Conservation (phyloP, 2,329 filamentous ascomycete species). For the Exophiala xenobiotica region DNA sequence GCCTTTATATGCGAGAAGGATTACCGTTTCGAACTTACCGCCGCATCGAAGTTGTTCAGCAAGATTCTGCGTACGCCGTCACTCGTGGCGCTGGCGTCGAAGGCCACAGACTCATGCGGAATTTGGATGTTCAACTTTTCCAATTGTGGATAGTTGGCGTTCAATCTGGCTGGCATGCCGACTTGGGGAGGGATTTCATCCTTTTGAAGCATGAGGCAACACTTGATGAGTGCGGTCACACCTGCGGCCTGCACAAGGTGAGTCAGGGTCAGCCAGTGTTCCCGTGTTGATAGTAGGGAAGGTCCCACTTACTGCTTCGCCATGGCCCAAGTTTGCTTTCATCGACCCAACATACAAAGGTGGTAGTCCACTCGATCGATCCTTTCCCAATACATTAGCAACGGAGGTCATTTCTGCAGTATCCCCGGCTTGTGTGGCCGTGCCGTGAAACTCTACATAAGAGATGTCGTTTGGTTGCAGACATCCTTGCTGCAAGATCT, state of each 20-base stretch:
- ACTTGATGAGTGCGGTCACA: constrained; percentile 57
- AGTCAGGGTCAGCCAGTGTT: no score
- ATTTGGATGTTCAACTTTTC: neutral
- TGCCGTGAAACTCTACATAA: constrained; percentile 89
- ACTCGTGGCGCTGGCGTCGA: no score
- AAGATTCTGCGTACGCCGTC: no score
- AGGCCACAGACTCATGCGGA: neutral
- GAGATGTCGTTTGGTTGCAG: constrained; percentile 70
- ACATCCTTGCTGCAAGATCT: constrained; percentile 43
- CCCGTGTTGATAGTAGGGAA: no score
- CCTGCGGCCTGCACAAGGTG: no score
- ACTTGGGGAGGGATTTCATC: constrained; percentile 60
- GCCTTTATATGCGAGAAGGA: no score
- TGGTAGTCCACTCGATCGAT: constrained; percentile 35
- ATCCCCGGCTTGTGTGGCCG: constrained; percentile 82
- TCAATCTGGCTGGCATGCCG: no score
- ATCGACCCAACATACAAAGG: constrained; percentile 63
- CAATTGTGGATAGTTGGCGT: no score
- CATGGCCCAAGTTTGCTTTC: constrained; percentile 65
- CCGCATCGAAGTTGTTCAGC: no score
- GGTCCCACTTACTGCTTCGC: constrained; percentile 46
- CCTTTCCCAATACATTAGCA: constrained; percentile 59
- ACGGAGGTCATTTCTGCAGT: constrained; percentile 79
- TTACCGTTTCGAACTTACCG: no score
- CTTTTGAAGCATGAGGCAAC: constrained; percentile 62